Percentiles rank a stretch among this genome's conserved stretches.
These are phyloP conservation scores for Pseudomassariella vexata DNA, from an alignment of 2,329 filamentous ascomycete genomes.

Conservation along the genomic window DNA sequence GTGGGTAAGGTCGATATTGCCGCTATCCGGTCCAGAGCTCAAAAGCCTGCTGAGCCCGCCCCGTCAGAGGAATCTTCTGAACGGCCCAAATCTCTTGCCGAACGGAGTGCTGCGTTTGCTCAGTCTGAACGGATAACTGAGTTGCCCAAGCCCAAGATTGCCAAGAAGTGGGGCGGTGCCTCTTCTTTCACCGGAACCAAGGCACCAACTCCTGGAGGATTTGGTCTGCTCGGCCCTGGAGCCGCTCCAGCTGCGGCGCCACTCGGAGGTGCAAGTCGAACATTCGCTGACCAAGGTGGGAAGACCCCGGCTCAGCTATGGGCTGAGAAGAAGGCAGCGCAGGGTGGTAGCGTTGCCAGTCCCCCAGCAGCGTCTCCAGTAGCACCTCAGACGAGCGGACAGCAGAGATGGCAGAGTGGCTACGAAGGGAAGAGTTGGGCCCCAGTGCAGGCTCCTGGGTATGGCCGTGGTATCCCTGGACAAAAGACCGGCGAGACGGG, in stretches of 20 bases:
- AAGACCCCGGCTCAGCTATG: constrained; percentile 96
- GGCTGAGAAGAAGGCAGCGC: constrained; percentile 92
- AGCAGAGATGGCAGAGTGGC: constrained; percentile 74
- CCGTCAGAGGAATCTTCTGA: constrained; percentile 35
- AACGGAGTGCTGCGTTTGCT: constrained; percentile 69
- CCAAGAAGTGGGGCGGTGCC: constrained; percentile 75
- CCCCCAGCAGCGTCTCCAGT: constrained; percentile 47
- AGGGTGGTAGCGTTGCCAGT: constrained; percentile 51
- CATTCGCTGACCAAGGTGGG: constrained; percentile 89
- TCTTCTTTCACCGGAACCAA: constrained; percentile 81
- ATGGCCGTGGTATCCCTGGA: constrained; percentile 55
- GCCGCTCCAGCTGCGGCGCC: constrained; percentile 38
- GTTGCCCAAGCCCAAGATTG: constrained; percentile 90
- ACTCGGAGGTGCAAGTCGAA: constrained; percentile 78
- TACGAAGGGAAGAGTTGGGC: constrained; percentile 90
- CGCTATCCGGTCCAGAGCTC: constrained; percentile 79
- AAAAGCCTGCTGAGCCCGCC: constrained; percentile 47
- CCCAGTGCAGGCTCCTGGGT: constrained; percentile 69
- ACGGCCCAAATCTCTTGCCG: constrained; percentile 59
- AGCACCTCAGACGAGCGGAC: constrained; percentile 61
- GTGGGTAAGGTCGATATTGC: constrained; percentile 96
- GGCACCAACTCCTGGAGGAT: constrained; percentile 69
- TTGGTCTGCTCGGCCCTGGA: constrained; percentile 58
- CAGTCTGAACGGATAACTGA: constrained; percentile 76
- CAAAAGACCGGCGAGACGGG: constrained; percentile 58